These are phyloP conservation scores for Malassezia sp. DNA, from an alignment of 1,284 basidiomycete species.

Conservation along the genomic window DNA sequence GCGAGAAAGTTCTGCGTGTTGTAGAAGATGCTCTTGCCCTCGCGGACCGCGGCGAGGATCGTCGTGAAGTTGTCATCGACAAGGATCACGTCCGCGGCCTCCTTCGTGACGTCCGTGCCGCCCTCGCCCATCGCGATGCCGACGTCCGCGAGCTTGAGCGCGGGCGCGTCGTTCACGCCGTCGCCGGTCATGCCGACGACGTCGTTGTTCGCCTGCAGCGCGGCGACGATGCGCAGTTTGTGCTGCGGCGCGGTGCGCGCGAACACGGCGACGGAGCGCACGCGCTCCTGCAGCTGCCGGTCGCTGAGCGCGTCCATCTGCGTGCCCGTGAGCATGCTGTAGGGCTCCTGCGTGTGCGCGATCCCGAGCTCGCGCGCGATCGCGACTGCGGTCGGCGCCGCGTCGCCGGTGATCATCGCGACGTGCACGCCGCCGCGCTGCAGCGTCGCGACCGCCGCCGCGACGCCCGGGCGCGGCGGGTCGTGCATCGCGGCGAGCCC, in stretches of 20 bases:
- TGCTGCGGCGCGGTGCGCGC: constrained; percentile 88
- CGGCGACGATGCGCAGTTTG: constrained; percentile 92
- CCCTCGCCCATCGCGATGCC: constrained; percentile 93
- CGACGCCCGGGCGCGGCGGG: constrained; percentile 84
- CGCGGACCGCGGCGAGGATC: constrained; percentile 84
- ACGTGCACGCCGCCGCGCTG: constrained; percentile 80
- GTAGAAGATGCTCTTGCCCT: constrained; percentile 93
- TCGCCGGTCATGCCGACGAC: constrained; percentile 97
- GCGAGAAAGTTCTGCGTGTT: constrained; percentile 96
- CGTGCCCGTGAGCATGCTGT: constrained; percentile 63
- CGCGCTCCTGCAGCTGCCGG: constrained; percentile 67
- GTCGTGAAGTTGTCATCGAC: constrained; percentile 96
- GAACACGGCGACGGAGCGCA: constrained; percentile 74
- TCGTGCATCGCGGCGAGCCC: constrained; percentile 93
- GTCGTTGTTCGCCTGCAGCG: constrained; percentile 73
- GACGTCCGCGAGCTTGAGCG: constrained; percentile 94
- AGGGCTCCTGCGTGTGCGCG: constrained; percentile 10
- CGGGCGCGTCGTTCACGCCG: constrained; percentile 94
- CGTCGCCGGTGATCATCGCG: constrained; percentile 96
- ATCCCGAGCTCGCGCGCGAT: constrained; percentile 86
- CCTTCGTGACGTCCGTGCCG: constrained; percentile 94
- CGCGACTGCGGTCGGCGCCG: constrained; percentile 76
- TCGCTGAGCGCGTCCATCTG: constrained; percentile 66
- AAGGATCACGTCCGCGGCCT: constrained; percentile 90
- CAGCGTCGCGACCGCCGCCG: constrained; percentile 67